phyloP scores from a whole-genome alignment of 108 stramenopile species.

The Conticribra guillardii region DNA sequence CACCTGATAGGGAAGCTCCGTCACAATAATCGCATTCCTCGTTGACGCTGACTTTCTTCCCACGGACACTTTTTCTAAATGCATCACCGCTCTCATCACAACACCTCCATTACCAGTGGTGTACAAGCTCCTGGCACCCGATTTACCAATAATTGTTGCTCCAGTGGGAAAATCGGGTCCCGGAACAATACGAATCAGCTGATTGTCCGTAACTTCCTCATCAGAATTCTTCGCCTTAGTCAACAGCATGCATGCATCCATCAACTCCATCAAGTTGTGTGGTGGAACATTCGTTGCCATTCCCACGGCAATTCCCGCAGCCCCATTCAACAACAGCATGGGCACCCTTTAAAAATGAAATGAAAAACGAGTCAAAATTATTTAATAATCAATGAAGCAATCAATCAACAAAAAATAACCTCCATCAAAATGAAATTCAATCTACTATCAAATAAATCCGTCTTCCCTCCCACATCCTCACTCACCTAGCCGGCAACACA shows the following conservation, averaged over 20 bases:
- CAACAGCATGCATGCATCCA: constrained; percentile 80
- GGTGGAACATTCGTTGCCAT: constrained; percentile 99
- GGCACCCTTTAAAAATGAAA: too few species aligned
- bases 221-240: constrained; percentile 53
- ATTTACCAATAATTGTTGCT: constrained; percentile 83
- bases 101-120: constrained; percentile 93
- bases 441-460: too few species aligned
- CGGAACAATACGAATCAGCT: constrained; percentile 81
- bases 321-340: constrained; percentile 92
- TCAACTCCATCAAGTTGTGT: constrained; percentile 93
- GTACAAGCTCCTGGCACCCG: constrained; percentile 78
- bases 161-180: constrained; percentile 98
- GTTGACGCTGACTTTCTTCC: constrained; percentile 50
- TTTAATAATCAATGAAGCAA: too few species aligned
- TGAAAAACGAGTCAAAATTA: too few species aligned
- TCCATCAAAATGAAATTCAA: too few species aligned
- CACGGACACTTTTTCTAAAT: constrained; percentile 76
- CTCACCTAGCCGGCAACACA: constrained; percentile 92
- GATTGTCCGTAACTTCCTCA: constrained; percentile 68
- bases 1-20: constrained; percentile 95
- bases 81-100: constrained; percentile 83
- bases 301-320: constrained; percentile 93
- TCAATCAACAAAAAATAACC: too few species aligned
- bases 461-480: too few species aligned
- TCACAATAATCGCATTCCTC: constrained; percentile 92